Evolutionary conservation across 805 yeast genomes (phyloP).

Genomic region (Starmera dryadoides): DNA sequence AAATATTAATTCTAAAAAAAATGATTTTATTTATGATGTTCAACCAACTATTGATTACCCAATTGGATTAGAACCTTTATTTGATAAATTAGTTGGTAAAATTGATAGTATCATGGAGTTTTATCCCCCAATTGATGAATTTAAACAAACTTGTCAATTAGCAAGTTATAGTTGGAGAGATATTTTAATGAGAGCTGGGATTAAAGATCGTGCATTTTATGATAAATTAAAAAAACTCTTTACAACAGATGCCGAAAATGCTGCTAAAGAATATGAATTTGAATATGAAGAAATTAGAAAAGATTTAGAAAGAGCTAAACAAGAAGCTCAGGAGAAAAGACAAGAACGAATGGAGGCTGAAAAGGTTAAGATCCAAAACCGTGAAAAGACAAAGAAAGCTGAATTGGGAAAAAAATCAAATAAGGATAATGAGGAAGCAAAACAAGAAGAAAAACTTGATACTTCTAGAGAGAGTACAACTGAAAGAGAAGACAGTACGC

Average conservation of each 20-base stretch:
- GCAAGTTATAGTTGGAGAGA: not conserved
- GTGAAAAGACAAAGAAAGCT: not conserved
- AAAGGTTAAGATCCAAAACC: too few relatives aligned
- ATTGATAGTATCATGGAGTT: not conserved
- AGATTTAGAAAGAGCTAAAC: not conserved
- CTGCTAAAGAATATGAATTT: not conserved
- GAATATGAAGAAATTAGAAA: not conserved
- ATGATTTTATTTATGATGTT: not conserved
- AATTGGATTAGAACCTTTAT: not conserved
- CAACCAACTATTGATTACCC: constrained; percentile 2
- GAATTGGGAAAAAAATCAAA: not conserved
- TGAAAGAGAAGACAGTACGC: not conserved
- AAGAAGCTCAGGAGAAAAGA: not conserved
- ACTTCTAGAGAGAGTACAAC: not conserved
- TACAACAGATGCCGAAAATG: not conserved
- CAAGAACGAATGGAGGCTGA: too few relatives aligned
- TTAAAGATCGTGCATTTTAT: not conserved
- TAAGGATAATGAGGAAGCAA: not conserved
- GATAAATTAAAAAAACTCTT: not conserved
- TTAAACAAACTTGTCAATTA: too few relatives aligned
- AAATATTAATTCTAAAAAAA: not conserved
- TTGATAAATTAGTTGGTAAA: not conserved
- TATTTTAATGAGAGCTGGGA: not conserved
- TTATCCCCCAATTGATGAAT: not conserved
- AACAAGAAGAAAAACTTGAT: too few relatives aligned